Percentiles rank a stretch among this genome's conserved stretches.
Evolutionary conservation across 164 flowering plant species (phyloP).

Genomic region (Saururus chinensis): DNA sequence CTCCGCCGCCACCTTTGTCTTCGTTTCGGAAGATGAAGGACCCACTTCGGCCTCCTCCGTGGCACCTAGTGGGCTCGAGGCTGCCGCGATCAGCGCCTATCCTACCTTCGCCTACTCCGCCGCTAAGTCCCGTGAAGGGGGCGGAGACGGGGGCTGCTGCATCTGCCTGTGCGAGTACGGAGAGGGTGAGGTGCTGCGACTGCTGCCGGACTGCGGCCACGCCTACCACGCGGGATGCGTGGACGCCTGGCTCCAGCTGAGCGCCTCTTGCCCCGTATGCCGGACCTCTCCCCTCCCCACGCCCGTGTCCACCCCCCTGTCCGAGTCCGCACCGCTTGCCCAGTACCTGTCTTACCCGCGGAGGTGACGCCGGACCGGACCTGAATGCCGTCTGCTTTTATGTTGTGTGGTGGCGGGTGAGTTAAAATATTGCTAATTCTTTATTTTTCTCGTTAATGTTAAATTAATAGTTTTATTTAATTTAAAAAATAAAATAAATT

Average conservation of each 20-base stretch:
- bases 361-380: constrained; percentile 13
- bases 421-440: too few relatives aligned
- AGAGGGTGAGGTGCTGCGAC: constrained; percentile 82
- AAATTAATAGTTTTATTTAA: too few relatives aligned
- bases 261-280: constrained; percentile 90
- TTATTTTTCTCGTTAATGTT: too few relatives aligned
- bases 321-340: constrained; percentile 84
- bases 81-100: constrained; percentile 35
- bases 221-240: constrained; percentile 64
- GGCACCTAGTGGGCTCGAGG: constrained; percentile 33
- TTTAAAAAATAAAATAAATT: too few relatives aligned
- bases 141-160: constrained; percentile 37
- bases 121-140: not conserved
- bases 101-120: constrained; percentile 37
- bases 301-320: constrained; percentile 79
- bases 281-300: constrained; percentile 94
- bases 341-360: constrained; percentile 47
- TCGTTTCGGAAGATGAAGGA: constrained; percentile 36
- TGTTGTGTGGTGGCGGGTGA: too few relatives aligned
- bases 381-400: not conserved
- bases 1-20: constrained; percentile 11
- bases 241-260: constrained; percentile 83
- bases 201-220: constrained; percentile 93
- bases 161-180: constrained; percentile 80
- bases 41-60: constrained; percentile 8